These are phyloP conservation scores for Pseudogymnoascus pannorum DNA, from an alignment of 2,329 filamentous ascomycete species.

Conservation along the genomic window DNA sequence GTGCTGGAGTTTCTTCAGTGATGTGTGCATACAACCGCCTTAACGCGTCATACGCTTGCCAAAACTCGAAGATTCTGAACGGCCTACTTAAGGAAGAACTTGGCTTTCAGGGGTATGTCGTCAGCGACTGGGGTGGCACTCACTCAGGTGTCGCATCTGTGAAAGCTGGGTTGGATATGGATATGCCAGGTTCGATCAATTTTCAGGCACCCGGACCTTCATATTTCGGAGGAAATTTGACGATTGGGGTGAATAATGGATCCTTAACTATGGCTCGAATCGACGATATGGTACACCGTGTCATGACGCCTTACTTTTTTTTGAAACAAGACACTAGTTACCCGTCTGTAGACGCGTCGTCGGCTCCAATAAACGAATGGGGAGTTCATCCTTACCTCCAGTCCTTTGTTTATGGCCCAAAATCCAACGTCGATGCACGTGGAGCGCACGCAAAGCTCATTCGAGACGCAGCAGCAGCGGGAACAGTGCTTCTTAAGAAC, in stretches of 20 bases:
- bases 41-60: slow-evolving; percentile 43
- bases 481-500: slow-evolving; percentile 58
- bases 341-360: slow-evolving; percentile 36
- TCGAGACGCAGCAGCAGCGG: slow-evolving; percentile 53
- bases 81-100: slow-evolving; percentile 43
- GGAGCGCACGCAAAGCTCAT: slow-evolving; percentile 46
- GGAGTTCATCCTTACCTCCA: not conserved
- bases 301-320: slow-evolving; percentile 45
- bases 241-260: slow-evolving; percentile 40
- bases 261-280: slow-evolving; percentile 35
- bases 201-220: slow-evolving; percentile 29
- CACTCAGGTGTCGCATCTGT: slow-evolving; percentile 37
- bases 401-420: slow-evolving; percentile 16
- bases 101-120: slow-evolving; percentile 40
- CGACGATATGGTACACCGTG: slow-evolving; percentile 49
- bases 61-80: slow-evolving; percentile 42
- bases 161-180: slow-evolving; percentile 42
- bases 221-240: slow-evolving; percentile 24
- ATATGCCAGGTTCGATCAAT: slow-evolving; percentile 43
- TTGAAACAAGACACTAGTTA: slow-evolving; percentile 42
- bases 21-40: slow-evolving; percentile 53
- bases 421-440: slow-evolving; percentile 44
- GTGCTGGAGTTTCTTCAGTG: slow-evolving; percentile 55
- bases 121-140: slow-evolving; percentile 39
- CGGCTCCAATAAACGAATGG: slow-evolving; percentile 25